Conservation (phyloP, 1,139 yeast species). For the Candida frijolesensis region DNA sequence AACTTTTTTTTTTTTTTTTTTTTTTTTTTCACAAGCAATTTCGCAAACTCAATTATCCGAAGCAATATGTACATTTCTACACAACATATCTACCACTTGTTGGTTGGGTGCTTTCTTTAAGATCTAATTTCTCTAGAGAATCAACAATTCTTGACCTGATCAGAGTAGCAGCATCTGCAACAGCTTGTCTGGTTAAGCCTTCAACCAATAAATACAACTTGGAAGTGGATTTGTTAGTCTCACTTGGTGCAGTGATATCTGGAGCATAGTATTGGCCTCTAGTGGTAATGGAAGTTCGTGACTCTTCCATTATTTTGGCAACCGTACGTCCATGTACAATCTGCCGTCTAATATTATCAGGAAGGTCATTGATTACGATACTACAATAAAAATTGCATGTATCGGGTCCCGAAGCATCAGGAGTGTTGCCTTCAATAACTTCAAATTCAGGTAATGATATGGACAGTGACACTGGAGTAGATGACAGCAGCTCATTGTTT, state of each 20-base stretch:
- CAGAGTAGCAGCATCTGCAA: constrained; percentile 65
- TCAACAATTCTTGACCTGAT: constrained; percentile 62
- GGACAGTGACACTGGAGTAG: not conserved
- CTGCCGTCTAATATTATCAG: too few species aligned
- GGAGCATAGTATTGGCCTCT: constrained; percentile 80
- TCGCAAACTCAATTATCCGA: not conserved
- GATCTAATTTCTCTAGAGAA: constrained; percentile 53
- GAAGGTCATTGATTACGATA: constrained; percentile 80
- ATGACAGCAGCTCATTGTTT: not conserved
- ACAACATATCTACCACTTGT: constrained; percentile 42
- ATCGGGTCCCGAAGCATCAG: constrained; percentile 68
- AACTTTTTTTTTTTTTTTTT: not conserved
- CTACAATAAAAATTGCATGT: constrained; percentile 68
- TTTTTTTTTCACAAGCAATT: not conserved
- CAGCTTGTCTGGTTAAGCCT: constrained; percentile 66
- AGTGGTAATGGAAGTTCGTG: constrained; percentile 78
- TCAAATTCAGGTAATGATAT: constrained; percentile 43
- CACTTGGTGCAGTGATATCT: constrained; percentile 38
- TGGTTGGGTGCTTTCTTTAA: constrained; percentile 40
- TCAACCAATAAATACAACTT: constrained; percentile 81
- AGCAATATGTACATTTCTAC: constrained; percentile 14
- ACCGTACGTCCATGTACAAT: constrained; percentile 68
- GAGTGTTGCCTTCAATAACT: constrained; percentile 55
- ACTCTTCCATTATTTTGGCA: constrained; percentile 66
- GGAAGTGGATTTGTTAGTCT: constrained; percentile 49